Evolutionary conservation across 179 eudicot genomes (phyloP).

Genomic region (Gypsophila paniculata): DNA sequence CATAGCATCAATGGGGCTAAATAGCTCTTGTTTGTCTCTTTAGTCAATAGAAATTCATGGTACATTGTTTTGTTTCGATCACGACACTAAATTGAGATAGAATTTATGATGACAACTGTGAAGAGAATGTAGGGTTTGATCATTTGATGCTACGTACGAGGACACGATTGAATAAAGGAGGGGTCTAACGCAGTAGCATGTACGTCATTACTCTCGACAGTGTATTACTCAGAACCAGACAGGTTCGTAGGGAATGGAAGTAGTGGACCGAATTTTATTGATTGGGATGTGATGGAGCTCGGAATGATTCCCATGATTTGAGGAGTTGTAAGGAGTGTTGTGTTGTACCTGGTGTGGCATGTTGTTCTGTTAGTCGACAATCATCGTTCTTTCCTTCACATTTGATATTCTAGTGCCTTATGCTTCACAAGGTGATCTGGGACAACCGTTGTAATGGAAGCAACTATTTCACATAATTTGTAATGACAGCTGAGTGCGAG

Average conservation of each 20-base stretch:
- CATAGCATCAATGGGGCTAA: not conserved
- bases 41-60: not conserved
- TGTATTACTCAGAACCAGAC: not conserved
- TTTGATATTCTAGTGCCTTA: not conserved
- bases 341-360: not conserved
- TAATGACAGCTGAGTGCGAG: not conserved
- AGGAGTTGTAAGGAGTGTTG: not conserved
- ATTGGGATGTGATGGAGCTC: not conserved
- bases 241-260: not conserved
- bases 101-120: not conserved
- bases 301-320: too few species aligned
- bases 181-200: too few species aligned
- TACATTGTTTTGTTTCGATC: not conserved
- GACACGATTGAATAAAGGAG: too few species aligned
- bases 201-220: not conserved
- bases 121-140: too few species aligned
- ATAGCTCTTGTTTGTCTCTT: too few species aligned
- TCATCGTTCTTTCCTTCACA: not conserved
- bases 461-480: not conserved
- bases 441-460: not conserved
- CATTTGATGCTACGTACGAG: too few species aligned
- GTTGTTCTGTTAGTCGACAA: not conserved
- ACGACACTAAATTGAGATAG: not conserved
- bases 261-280: not conserved
- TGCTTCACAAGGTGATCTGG: not conserved